These are phyloP conservation scores for Fomitopsis betulina DNA, from an alignment of 1,284 basidiomycete genomes.

Conservation along the genomic window DNA sequence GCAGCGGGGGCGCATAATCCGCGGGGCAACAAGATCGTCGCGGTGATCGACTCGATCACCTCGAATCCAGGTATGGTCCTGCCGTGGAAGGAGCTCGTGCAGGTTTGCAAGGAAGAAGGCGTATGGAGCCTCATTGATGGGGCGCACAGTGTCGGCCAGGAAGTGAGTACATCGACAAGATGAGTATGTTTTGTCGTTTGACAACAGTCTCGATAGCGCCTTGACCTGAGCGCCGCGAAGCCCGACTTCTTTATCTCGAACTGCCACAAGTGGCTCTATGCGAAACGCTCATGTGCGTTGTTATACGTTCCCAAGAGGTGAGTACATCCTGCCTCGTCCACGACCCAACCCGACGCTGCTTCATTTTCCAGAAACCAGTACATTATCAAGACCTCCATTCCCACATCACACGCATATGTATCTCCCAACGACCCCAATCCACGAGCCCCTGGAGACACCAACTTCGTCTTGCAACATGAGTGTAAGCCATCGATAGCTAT, in stretches of 20 bases:
- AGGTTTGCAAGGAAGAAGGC: conserved; percentile 64
- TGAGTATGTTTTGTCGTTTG: neutral
- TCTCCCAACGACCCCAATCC: conserved; percentile 28
- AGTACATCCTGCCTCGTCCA: conserved; percentile 8
- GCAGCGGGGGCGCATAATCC: neutral
- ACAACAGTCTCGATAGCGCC: conserved; percentile 27
- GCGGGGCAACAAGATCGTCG: conserved; percentile 50
- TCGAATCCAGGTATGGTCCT: conserved; percentile 68
- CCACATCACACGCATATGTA: conserved; percentile 64
- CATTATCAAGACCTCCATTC: conserved; percentile 70
- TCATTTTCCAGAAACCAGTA: conserved; percentile 66
- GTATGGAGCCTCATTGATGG: conserved; percentile 76
- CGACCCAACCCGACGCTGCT: neutral
- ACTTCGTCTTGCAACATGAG: conserved; percentile 57
- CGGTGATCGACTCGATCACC: conserved; percentile 72
- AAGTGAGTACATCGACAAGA: conserved; percentile 11
- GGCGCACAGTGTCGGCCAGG: conserved; percentile 75
- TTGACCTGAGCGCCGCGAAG: conserved; percentile 54
- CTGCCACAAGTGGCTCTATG: conserved; percentile 82
- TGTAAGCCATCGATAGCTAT: conserved; percentile 35
- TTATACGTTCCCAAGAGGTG: conserved; percentile 79
- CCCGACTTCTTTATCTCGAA: conserved; percentile 86
- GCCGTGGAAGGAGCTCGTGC: conserved; percentile 79
- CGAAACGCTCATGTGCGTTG: conserved; percentile 68
- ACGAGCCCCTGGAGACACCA: conserved; percentile 20